phyloP scores from a whole-genome alignment of 2,329 filamentous ascomycete species.

The Phaeosphaeria sp. region DNA sequence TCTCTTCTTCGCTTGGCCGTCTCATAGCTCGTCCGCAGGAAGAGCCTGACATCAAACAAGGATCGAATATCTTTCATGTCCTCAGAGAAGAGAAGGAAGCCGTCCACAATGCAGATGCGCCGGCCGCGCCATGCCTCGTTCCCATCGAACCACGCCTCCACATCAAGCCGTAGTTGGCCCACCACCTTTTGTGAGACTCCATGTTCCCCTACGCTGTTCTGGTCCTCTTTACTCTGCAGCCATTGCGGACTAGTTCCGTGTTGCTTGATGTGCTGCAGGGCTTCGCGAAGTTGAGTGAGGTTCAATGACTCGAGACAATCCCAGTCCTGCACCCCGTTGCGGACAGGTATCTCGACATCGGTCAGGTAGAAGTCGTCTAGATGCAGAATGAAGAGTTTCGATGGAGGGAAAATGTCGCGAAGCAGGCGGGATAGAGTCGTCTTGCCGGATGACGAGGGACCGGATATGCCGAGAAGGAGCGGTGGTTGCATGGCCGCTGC shows the following conservation, averaged over 20 bases:
- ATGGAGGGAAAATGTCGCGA: constrained; percentile 74
- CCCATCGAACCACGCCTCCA: constrained; percentile 17
- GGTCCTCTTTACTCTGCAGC: constrained; percentile 63
- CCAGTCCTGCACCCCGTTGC: constrained; percentile 77
- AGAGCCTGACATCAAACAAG: constrained; percentile 76
- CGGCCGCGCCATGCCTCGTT: constrained; percentile 23
- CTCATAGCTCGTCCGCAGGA: constrained; percentile 71
- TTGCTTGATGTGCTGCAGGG: constrained; percentile 73
- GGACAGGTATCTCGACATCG: constrained; percentile 70
- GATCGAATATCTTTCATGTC: constrained; percentile 60
- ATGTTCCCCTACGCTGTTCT: constrained; percentile 59
- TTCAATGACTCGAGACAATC: constrained; percentile 84
- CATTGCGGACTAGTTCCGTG: constrained; percentile 66
- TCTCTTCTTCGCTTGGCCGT: constrained; percentile 71
- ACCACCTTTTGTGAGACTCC: constrained; percentile 39
- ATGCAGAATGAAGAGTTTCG: constrained; percentile 78
- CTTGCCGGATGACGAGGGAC: constrained; percentile 92
- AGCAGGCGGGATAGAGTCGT: constrained; percentile 89
- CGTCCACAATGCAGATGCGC: constrained; percentile 75
- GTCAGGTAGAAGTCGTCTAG: constrained; percentile 95
- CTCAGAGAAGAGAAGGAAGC: constrained; percentile 81
- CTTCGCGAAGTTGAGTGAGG: constrained; percentile 69
- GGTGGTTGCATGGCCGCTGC: constrained; percentile 29
- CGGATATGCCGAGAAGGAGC: constrained; percentile 81
- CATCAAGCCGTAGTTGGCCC: constrained; percentile 43